Evolutionary conservation across 345 rosid genomes (phyloP).

Genomic region (Chamaenerion angustifolium): DNA sequence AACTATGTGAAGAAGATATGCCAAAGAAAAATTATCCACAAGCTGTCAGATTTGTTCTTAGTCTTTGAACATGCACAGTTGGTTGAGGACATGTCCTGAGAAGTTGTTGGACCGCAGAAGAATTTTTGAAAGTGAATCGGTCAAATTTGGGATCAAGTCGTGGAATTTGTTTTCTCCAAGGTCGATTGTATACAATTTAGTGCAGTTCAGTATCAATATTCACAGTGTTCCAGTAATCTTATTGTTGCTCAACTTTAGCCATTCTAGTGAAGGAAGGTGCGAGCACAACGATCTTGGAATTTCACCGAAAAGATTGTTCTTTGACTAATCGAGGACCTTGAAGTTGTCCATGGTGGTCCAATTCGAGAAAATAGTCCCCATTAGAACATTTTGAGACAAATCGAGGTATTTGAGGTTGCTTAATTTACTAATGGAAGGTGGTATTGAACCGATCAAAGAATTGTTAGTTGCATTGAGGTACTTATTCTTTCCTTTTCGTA

Average conservation of each 20-base stretch:
- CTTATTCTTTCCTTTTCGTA: no score
- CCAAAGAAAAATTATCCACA: no score
- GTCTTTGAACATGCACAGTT: no score
- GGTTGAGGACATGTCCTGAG: conserved; percentile 5
- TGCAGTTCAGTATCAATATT: conserved; percentile 7
- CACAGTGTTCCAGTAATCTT: conserved; percentile 15
- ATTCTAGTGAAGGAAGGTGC: conserved; percentile 5
- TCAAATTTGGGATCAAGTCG: conserved; percentile 12
- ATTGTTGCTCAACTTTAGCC: conserved; percentile 13
- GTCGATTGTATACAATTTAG: conserved; percentile 6
- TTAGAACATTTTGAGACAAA: conserved; percentile 14
- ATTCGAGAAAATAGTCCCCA: conserved; percentile 12
- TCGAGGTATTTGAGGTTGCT: conserved; percentile 3
- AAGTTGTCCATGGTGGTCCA: conserved; percentile 5
- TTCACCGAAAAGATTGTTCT: conserved; percentile 8
- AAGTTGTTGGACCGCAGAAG: conserved; percentile 6
- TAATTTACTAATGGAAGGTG: background rate
- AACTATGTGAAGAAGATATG: no score
- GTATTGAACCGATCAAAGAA: background rate
- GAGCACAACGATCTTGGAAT: conserved; percentile 9
- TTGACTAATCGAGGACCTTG: conserved; percentile 9
- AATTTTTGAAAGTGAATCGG: background rate
- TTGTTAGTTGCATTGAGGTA: conserved; percentile 1
- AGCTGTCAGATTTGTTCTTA: no score
- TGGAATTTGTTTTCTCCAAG: conserved; percentile 16